Conservation (phyloP, 768 basidiomycete genomes). For the Phlebiopsis flavidoalba region DNA sequence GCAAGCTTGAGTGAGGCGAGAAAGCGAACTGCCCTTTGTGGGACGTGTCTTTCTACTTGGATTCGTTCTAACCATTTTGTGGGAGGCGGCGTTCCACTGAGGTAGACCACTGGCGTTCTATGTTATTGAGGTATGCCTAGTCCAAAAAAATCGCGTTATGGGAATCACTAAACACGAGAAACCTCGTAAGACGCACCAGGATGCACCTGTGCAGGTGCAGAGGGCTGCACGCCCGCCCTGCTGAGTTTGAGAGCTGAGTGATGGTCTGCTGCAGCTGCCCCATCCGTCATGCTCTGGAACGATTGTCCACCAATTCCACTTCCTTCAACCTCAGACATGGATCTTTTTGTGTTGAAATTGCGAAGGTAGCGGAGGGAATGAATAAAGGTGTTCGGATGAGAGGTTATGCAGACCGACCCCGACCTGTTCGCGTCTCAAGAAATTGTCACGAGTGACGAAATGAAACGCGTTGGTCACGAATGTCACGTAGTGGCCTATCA, state of each 20-base stretch:
- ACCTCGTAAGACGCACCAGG: constrained; percentile 17
- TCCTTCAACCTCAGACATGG: background rate
- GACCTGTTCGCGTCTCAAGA: background rate
- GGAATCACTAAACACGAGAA: background rate
- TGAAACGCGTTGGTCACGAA: constrained; percentile 1
- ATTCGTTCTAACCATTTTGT: constrained; percentile 37
- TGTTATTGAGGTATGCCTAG: constrained; percentile 63
- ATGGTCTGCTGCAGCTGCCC: constrained; percentile 62
- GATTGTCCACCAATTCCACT: constrained; percentile 10
- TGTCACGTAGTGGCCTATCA: background rate
- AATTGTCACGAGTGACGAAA: constrained; percentile 3
- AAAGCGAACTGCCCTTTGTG: constrained; percentile 40
- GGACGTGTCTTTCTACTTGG: constrained; percentile 32
- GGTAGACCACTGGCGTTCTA: constrained; percentile 66
- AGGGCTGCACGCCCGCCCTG: constrained; percentile 31
- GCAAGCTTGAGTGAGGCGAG: no score
- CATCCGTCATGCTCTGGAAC: constrained; percentile 49
- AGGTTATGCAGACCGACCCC: background rate
- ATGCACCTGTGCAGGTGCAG: constrained; percentile 22
- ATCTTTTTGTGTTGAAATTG: background rate
- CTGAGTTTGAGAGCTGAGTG: constrained; percentile 37
- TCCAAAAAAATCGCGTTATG: background rate
- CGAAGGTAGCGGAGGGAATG: background rate
- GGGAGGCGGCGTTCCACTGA: constrained; percentile 51
- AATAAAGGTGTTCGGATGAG: background rate